These are phyloP conservation scores for Claviceps paspali DNA, from an alignment of 2,329 filamentous ascomycete species.

Conservation along the genomic window DNA sequence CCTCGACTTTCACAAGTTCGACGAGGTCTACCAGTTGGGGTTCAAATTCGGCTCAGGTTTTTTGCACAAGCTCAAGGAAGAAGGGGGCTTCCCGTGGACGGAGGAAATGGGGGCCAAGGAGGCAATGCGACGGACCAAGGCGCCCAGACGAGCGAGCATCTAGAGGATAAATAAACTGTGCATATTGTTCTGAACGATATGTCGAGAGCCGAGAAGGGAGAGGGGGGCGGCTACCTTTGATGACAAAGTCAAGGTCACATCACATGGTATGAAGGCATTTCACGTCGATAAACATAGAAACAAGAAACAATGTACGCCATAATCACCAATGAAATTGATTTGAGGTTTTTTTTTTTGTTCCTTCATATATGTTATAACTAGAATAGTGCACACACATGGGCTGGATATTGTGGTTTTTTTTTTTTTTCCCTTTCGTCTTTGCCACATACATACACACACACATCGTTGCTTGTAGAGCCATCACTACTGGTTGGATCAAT, in stretches of 20 bases:
- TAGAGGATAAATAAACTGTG: no score
- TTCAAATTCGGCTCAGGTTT: constrained; percentile 76
- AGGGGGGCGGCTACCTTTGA: no score
- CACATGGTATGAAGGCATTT: no score
- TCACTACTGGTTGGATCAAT: background rate
- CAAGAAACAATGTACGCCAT: background rate
- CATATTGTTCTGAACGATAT: no score
- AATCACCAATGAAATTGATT: constrained; percentile 3
- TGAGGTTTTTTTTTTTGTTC: constrained; percentile 2
- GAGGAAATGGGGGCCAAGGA: constrained; percentile 66
- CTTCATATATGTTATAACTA: no score
- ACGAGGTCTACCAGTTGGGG: constrained; percentile 86
- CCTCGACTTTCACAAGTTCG: constrained; percentile 91
- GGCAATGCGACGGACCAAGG: constrained; percentile 62
- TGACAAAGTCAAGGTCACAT: no score
- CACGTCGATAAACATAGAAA: background rate
- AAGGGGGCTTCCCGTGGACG: constrained; percentile 56
- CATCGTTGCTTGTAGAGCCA: background rate
- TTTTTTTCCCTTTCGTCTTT: background rate
- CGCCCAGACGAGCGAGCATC: constrained; percentile 64
- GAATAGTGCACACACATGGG: no score
- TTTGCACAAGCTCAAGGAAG: constrained; percentile 57
- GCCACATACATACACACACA: background rate
- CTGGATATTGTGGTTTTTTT: background rate
- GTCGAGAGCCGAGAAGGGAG: no score